Conservation (phyloP, 1,139 yeast species). For the Yamadazyma friedrichii region DNA sequence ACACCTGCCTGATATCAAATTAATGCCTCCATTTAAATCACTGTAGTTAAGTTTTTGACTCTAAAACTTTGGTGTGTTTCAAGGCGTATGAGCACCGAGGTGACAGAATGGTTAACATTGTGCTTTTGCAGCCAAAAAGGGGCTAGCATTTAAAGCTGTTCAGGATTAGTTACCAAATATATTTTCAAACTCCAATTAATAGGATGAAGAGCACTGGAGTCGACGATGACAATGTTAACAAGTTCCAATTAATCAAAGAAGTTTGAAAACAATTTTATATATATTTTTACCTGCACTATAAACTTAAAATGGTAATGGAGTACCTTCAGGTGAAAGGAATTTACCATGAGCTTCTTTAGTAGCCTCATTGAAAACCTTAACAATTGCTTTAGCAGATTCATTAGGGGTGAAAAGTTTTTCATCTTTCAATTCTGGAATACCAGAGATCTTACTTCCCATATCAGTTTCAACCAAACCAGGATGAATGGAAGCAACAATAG, state of each 20-base stretch:
- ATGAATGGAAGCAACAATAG: constrained; percentile 22
- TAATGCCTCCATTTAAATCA: too few relatives aligned
- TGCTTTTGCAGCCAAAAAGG: too few relatives aligned
- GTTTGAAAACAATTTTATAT: too few relatives aligned
- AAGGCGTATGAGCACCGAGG: background rate
- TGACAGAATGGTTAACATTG: background rate
- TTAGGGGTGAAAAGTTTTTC: constrained; percentile 1
- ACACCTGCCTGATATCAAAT: too few relatives aligned
- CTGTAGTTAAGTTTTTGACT: too few relatives aligned
- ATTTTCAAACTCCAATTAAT: too few relatives aligned
- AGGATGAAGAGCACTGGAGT: too few relatives aligned
- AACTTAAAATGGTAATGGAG: constrained; percentile 3
- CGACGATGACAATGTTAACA: too few relatives aligned
- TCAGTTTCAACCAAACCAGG: constrained; percentile 33
- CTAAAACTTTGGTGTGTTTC: too few relatives aligned
- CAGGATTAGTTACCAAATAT: too few relatives aligned
- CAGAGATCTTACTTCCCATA: constrained; percentile 13
- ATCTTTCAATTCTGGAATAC: background rate
- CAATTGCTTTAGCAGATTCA: constrained; percentile 7
- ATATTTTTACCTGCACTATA: background rate
- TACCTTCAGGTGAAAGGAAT: constrained; percentile 7
- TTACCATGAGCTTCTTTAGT: constrained; percentile 6
- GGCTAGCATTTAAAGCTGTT: too few relatives aligned
- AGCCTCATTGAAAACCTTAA: constrained; percentile 1
- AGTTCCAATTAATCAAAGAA: too few relatives aligned